phyloP scores from a whole-genome alignment of 768 basidiomycete genomes.

The Leccinum rimulosum region DNA sequence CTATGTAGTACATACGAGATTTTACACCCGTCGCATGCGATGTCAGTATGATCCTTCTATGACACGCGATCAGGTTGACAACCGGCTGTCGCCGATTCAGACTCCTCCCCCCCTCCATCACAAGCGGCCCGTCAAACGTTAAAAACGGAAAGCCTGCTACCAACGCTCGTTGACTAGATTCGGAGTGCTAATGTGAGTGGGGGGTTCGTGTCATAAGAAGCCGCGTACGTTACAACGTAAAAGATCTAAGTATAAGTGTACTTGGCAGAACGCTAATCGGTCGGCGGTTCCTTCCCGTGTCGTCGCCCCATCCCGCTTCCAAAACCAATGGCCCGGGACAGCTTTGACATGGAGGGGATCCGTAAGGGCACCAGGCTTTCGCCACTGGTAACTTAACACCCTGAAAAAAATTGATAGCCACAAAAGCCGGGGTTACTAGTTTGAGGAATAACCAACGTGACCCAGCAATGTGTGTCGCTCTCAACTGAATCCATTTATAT shows the following conservation, averaged over 20 bases:
- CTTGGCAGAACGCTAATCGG: not conserved
- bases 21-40: not conserved
- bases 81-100: constrained; percentile 1
- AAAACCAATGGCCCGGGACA: not conserved
- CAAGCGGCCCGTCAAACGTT: constrained; percentile 8
- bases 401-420: not conserved
- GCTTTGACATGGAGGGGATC: not conserved
- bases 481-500: not conserved
- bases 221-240: constrained; percentile 4
- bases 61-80: constrained; percentile 5
- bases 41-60: not conserved
- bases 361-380: not conserved
- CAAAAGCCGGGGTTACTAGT: not conserved
- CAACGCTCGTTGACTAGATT: not conserved
- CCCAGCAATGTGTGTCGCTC: not conserved
- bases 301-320: not conserved
- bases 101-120: not conserved
- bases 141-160: not conserved
- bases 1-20: not conserved
- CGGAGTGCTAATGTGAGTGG: constrained; percentile 3
- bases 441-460: not conserved
- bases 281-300: not conserved
- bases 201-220: not conserved
- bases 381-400: not conserved
- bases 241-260: not conserved